Conservation (phyloP, 306 rosid species). For the Trifolium repens region DNA sequence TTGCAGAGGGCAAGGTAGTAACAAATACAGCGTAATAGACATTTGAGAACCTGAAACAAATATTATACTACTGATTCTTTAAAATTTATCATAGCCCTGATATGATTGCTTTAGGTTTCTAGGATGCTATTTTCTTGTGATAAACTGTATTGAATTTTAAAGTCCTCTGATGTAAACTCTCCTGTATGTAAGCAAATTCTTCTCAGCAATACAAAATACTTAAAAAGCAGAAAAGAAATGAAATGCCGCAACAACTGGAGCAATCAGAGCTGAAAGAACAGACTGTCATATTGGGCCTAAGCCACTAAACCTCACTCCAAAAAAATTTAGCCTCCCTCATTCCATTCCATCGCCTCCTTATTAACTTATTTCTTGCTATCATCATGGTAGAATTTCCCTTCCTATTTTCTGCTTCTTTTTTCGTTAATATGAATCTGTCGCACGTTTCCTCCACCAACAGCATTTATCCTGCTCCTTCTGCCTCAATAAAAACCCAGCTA, state of each 20-base stretch:
- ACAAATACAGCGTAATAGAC: conserved; percentile 24
- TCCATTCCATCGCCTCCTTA: not conserved
- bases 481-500: not conserved
- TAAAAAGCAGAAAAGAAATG: not conserved
- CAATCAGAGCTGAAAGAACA: not conserved
- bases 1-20: conserved; percentile 87
- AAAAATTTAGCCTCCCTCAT: conserved; percentile 13
- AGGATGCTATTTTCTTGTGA: conserved; percentile 9
- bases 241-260: not conserved
- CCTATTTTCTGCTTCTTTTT: too few species aligned
- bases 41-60: conserved; percentile 6
- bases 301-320: not conserved
- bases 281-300: not conserved
- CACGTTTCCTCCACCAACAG: too few species aligned
- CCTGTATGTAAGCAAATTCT: not conserved
- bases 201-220: not conserved
- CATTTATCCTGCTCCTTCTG: not conserved
- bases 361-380: not conserved
- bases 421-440: too few species aligned
- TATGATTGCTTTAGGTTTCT: conserved; percentile 11
- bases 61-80: not conserved
- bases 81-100: conserved; percentile 1
- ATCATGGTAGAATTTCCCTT: not conserved
- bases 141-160: not conserved
- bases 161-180: not conserved